These are phyloP conservation scores for Saccharomycopsis crataegensis DNA, from an alignment of 1,139 yeast species.

Conservation along the genomic window DNA sequence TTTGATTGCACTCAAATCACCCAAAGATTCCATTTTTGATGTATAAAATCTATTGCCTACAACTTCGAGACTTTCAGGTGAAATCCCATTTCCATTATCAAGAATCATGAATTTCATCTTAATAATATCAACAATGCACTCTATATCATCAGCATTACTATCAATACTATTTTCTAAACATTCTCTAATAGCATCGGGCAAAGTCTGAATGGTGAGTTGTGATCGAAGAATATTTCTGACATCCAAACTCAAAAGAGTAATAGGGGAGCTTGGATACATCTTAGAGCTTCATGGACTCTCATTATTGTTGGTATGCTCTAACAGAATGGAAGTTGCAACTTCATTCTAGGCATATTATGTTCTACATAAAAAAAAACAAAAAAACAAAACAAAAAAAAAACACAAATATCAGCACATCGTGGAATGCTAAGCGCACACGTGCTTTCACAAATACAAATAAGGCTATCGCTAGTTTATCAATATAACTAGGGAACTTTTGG, in stretches of 20 bases:
- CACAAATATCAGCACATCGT: no score
- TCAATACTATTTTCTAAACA: conserved; percentile 47
- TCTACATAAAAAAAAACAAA: neutral
- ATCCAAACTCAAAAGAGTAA: neutral
- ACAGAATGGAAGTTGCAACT: neutral
- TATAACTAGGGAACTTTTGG: no score
- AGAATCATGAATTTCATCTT: conserved; percentile 36
- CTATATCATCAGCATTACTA: conserved; percentile 40
- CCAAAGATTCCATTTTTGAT: conserved; percentile 35
- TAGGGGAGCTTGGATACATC: neutral
- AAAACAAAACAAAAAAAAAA: neutral
- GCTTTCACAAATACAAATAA: no score
- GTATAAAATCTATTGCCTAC: conserved; percentile 36
- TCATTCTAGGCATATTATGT: neutral
- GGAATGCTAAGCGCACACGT: no score
- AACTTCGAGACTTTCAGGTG: conserved; percentile 42
- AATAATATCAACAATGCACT: conserved; percentile 33
- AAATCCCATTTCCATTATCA: conserved; percentile 51
- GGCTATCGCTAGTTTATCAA: no score
- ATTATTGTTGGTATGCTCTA: no score
- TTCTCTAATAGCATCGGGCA: conserved; percentile 34
- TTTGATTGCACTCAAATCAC: conserved; percentile 26
- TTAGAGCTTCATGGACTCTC: no score
- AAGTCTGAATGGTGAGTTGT: conserved; percentile 25
- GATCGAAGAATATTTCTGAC: conserved; percentile 20